Percentiles rank a stretch among this genome's conserved stretches.
Conservation (phyloP, 257 asterid genomes). For the Hygrophila difformis region DNA sequence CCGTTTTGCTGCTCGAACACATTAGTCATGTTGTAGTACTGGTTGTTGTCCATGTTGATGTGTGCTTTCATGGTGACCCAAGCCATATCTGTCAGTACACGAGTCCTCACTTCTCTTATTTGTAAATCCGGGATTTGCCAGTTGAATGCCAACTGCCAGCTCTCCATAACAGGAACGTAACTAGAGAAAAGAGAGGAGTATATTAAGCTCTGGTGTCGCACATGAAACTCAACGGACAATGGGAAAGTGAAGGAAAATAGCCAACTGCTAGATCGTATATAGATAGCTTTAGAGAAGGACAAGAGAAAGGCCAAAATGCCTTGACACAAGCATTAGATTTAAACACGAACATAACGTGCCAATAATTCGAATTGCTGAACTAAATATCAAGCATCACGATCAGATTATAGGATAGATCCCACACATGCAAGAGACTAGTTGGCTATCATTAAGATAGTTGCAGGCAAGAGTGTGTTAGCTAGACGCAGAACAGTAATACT, state of each 20-base stretch:
- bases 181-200: conserved; percentile 29
- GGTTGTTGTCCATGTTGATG: conserved; percentile 36
- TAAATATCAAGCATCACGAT: too few relatives aligned
- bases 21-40: conserved; percentile 52
- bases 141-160: conserved; percentile 77
- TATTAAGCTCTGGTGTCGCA: conserved; percentile 7
- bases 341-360: too few relatives aligned
- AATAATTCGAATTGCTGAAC: too few relatives aligned
- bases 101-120: conserved; percentile 60
- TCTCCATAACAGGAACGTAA: conserved; percentile 65
- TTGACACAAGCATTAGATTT: too few relatives aligned
- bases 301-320: too few relatives aligned
- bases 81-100: conserved; percentile 67
- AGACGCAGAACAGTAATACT: too few relatives aligned
- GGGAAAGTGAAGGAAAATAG: too few relatives aligned
- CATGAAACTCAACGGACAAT: background rate
- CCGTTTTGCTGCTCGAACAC: conserved; percentile 64
- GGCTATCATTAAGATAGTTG: too few relatives aligned
- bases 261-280: background rate
- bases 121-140: conserved; percentile 75
- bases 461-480: too few relatives aligned
- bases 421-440: too few relatives aligned
- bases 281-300: background rate
- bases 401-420: too few relatives aligned
- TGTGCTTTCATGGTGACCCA: conserved; percentile 95